Evolutionary conservation across 1,284 basidiomycete species (phyloP).

Genomic region (Fomitopsis pinicola): DNA sequence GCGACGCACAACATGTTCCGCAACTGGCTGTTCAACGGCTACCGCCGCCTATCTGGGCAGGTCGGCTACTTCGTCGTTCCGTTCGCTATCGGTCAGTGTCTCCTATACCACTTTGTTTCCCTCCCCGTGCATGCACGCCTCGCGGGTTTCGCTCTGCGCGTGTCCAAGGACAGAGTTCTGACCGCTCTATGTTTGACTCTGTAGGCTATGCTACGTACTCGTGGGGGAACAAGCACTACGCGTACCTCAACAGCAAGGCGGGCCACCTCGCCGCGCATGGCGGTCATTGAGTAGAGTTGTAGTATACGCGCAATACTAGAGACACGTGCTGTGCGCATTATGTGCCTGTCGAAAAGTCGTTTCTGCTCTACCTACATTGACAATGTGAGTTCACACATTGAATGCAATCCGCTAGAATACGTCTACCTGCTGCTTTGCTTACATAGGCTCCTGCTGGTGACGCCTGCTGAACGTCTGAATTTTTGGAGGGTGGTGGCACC

Average conservation of each 20-base stretch:
- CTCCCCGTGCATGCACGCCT: too few relatives aligned
- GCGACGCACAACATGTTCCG: conserved; percentile 69
- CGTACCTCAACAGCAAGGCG: conserved; percentile 76
- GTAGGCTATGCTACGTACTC: conserved; percentile 79
- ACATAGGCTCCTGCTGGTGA: too few relatives aligned
- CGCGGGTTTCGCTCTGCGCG: too few relatives aligned
- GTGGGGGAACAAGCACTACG: conserved; percentile 77
- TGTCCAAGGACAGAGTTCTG: background rate
- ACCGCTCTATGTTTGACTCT: background rate
- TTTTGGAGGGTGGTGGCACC: too few relatives aligned
- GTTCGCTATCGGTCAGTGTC: conserved; percentile 67
- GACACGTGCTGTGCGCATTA: too few relatives aligned
- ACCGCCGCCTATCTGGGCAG: conserved; percentile 72
- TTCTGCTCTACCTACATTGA: too few relatives aligned
- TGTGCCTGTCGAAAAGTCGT: too few relatives aligned
- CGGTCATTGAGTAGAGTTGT: conserved; percentile 18
- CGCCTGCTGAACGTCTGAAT: too few relatives aligned
- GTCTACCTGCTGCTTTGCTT: too few relatives aligned
- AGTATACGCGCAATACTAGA: background rate
- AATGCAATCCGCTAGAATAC: too few relatives aligned
- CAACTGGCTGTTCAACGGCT: conserved; percentile 86
- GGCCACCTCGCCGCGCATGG: conserved; percentile 56
- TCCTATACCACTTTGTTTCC: background rate
- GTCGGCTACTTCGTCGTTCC: conserved; percentile 81
- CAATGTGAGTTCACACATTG: too few relatives aligned